Evolutionary conservation across 1,139 yeast species (phyloP), one percentile per base, ranked within the genome.

Genomic region (Zygoascus sp.): DNA sequence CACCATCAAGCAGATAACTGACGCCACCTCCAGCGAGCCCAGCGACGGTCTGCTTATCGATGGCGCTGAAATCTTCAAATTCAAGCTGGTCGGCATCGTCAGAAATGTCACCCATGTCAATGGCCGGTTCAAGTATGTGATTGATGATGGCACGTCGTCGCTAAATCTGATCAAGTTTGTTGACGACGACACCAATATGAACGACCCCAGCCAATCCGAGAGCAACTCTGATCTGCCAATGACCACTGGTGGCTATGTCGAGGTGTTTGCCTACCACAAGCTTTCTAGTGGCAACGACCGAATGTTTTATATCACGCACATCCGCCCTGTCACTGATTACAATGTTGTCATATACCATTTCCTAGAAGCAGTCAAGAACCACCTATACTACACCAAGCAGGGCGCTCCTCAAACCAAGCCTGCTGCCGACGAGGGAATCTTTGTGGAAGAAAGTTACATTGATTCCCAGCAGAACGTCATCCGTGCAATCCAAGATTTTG

Each of bases 91-190:
- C 13, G 95, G 87, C 1, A 77, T 80, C 30, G 73, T 83, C 36
- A 73, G 89, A 56, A 75, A 76, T 49, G 76, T 83, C 21, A 75
- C 74, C 11, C 78, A 77, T 45, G 75, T 75, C 44, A 74, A 82
- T 0, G 72, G 82, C 17, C 66, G 65, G 48, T 67, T 81, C 35
- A 68, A 70, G 11, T 65, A 84, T 49, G 76, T 81, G 22, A 61
- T 88, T 17, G 96, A 88, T 58, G 97, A 90, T 61, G 95, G 96
- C 3, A 84, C 96, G 0, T 95, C 95, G 0, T 72, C 80, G 3
- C 69, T 81, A 19, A 88, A 83, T 40, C 75, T 85, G 37, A 76
- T 85, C 56, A 28, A 30, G 13, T 23, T 22, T 11, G 38, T 32
- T 6, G 46, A 34, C 23, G 47, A 44, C 16, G 44, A 46, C 5